Conservation (phyloP, 2,329 filamentous ascomycete species). For the Talaromyces pinophilus region DNA sequence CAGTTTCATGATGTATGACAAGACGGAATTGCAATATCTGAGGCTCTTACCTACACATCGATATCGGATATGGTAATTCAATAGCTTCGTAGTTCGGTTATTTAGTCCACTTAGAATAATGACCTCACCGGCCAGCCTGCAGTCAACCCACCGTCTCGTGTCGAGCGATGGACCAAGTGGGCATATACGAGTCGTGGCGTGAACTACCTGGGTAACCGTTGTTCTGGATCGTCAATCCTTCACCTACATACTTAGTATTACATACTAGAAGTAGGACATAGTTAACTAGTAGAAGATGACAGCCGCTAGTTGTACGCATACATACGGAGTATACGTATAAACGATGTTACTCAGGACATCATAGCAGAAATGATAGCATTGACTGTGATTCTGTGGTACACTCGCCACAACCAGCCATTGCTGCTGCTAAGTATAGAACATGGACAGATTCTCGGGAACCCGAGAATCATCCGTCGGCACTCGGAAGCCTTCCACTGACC, state of each 20-base stretch:
- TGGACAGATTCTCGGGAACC: neutral
- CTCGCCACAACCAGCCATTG: neutral
- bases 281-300: neutral
- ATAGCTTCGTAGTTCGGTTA: neutral
- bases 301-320: neutral
- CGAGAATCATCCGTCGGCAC: neutral
- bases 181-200: conserved; percentile 6
- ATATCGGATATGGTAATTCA: too few relatives aligned
- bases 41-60: neutral
- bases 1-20: neutral
- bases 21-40: neutral
- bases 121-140: neutral
- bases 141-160: neutral
- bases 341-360: neutral
- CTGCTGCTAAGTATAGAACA: neutral
- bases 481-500: neutral
- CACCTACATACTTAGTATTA: neutral
- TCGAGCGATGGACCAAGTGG: conserved; percentile 1
- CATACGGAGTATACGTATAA: neutral
- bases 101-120: neutral
- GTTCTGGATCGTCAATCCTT: conserved; percentile 3
- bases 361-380: neutral
- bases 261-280: neutral
- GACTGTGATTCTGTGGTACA: neutral
- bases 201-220: neutral